Conservation (phyloP, 768 basidiomycete species). For the Omphalotus guepiniiformis region DNA sequence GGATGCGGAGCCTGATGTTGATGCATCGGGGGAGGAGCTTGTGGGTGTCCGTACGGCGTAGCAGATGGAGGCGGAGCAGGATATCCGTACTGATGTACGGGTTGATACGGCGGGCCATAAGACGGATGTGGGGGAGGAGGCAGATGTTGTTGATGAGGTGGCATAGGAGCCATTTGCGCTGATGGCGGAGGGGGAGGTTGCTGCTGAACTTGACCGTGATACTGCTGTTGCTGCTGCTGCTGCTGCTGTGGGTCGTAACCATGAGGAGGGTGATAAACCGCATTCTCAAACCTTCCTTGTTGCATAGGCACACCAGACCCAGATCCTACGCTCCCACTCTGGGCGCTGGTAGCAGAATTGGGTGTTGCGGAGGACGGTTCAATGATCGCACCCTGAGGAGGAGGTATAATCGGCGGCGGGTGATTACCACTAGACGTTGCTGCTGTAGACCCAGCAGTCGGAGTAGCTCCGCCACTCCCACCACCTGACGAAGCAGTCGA, state of each 20-base stretch:
- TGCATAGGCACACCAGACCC: not conserved
- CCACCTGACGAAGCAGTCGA: not conserved
- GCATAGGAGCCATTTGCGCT: constrained; percentile 1
- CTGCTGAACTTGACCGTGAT: constrained; percentile 8
- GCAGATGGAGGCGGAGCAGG: constrained; percentile 15
- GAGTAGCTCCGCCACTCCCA: not conserved
- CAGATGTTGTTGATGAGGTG: constrained; percentile 5
- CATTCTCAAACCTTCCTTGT: not conserved
- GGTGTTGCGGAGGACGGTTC: not conserved
- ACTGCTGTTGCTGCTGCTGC: constrained; percentile 9
- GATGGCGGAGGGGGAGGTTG: constrained; percentile 11
- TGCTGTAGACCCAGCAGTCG: not conserved
- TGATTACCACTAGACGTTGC: not conserved
- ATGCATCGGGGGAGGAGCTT: constrained; percentile 10
- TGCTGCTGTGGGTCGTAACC: not conserved
- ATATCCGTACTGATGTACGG: constrained; percentile 4
- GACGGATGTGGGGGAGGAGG: not conserved
- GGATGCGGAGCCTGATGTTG: constrained; percentile 5
- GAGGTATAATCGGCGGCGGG: constrained; percentile 12
- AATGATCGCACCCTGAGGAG: constrained; percentile 17
- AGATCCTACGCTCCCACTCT: too few relatives aligned
- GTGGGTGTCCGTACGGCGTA: constrained; percentile 13
- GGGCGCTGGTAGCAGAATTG: not conserved
- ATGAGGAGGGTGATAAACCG: not conserved
- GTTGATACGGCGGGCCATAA: not conserved